Percentiles rank a stretch among this genome's conserved stretches.
Conservation (phyloP, 2,329 filamentous ascomycete species). For the Cladosporium sp. region DNA sequence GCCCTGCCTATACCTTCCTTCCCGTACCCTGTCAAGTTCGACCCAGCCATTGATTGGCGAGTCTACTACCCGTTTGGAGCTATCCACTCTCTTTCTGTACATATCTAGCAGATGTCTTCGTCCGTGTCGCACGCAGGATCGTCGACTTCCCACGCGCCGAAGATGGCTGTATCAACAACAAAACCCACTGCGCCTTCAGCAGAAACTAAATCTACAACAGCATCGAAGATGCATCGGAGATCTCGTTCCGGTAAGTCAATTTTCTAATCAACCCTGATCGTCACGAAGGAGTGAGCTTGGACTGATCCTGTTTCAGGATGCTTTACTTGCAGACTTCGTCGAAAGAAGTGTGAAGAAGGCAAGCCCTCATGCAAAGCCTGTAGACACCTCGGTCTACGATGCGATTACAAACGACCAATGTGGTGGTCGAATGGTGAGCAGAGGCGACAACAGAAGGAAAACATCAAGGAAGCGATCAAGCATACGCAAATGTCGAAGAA, state of each 20-base stretch:
- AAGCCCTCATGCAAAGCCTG: conserved; percentile 62
- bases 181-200: conserved; percentile 35
- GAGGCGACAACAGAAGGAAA: conserved; percentile 80
- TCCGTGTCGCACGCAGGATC: conserved; percentile 37
- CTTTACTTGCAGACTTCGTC: conserved; percentile 62
- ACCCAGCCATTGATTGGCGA: conserved; percentile 25
- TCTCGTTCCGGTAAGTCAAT: conserved; percentile 80
- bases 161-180: conserved; percentile 44
- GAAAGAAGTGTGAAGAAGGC: conserved; percentile 67
- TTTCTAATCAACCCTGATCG: neutral
- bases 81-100: conserved; percentile 31
- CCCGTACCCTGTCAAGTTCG: conserved; percentile 24
- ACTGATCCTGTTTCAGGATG: conserved; percentile 50
- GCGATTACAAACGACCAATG: conserved; percentile 92
- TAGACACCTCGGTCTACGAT: conserved; percentile 70
- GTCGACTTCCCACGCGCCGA: conserved; percentile 38
- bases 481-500: conserved; percentile 92
- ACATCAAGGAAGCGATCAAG: conserved; percentile 97
- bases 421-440: conserved; percentile 97
- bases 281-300: conserved; percentile 13
- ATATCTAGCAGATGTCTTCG: conserved; percentile 42
- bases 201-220: conserved; percentile 53
- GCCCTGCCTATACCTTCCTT: conserved; percentile 23
- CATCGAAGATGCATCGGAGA: conserved; percentile 84
- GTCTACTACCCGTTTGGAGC: conserved; percentile 18